phyloP scores from a whole-genome alignment of 2,329 filamentous ascomycete genomes.

The Hymenoscyphus repandus region DNA sequence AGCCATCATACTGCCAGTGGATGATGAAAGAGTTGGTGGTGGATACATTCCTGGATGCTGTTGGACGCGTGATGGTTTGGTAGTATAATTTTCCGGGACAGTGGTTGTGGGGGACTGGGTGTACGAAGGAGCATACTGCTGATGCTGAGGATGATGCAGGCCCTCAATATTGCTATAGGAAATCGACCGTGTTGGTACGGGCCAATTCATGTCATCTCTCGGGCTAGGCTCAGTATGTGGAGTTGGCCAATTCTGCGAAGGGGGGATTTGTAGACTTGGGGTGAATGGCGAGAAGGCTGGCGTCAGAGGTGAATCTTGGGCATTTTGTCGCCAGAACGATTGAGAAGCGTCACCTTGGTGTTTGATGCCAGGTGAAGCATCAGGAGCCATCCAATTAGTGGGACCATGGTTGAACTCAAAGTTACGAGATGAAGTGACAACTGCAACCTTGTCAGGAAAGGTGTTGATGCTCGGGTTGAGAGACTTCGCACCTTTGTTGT shows the following conservation, averaged over 20 bases:
- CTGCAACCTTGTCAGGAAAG: constrained; percentile 20
- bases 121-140: constrained; percentile 16
- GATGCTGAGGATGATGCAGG: constrained; percentile 26
- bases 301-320: constrained; percentile 46
- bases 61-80: constrained; percentile 22
- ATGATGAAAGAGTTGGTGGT: constrained; percentile 19
- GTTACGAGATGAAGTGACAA: constrained; percentile 25
- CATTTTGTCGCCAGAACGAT: constrained; percentile 44
- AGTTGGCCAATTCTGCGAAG: constrained; percentile 28
- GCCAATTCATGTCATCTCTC: constrained; percentile 29
- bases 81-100: constrained; percentile 21
- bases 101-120: constrained; percentile 15
- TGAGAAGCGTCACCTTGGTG: constrained; percentile 36
- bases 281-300: constrained; percentile 47
- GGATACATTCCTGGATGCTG: constrained; percentile 26
- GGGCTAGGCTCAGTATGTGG: constrained; percentile 23
- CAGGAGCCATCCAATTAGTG: constrained; percentile 29
- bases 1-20: constrained; percentile 14
- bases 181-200: constrained; percentile 30
- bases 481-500: constrained; percentile 27
- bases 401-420: constrained; percentile 26
- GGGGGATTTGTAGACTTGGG: constrained; percentile 31
- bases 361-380: constrained; percentile 33
- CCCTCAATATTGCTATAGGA: constrained; percentile 31
- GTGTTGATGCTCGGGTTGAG: constrained; percentile 4